Evolutionary conservation across 208 protist genomes (phyloP).

Genomic region (Leishmania tarentolae): DNA sequence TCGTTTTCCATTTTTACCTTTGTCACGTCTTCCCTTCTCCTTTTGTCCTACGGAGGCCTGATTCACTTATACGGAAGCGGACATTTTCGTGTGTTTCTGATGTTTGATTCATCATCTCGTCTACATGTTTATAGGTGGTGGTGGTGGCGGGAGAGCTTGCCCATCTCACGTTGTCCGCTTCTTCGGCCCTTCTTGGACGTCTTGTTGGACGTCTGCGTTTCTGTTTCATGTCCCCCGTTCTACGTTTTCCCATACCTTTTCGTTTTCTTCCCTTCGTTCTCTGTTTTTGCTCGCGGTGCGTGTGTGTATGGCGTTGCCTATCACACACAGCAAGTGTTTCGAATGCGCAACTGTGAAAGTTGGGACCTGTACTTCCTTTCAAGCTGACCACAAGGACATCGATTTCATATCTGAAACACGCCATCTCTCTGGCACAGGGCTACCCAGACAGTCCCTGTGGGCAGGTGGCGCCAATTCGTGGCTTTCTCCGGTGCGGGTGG

Average conservation of each 20-base stretch:
- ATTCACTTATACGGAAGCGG: neutral
- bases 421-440: neutral
- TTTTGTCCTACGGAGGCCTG: neutral
- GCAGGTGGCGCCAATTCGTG: neutral
- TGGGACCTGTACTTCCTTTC: neutral
- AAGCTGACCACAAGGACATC: neutral
- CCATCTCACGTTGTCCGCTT: neutral
- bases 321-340: neutral
- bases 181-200: neutral
- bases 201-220: slow-evolving; percentile 1
- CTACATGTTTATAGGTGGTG: neutral
- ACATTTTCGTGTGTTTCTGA: neutral
- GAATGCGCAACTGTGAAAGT: neutral
- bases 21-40: neutral
- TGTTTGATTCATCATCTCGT: neutral
- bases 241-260: neutral
- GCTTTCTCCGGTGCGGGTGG: neutral
- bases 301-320: neutral
- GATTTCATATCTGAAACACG: neutral
- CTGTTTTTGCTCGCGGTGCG: neutral
- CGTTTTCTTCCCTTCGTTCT: slow-evolving; percentile 8
- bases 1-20: neutral
- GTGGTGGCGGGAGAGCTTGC: neutral
- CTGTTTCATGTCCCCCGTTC: neutral
- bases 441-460: neutral